Evolutionary conservation across 2,329 filamentous ascomycete species (phyloP).

Genomic region (Fusarium sororula): DNA sequence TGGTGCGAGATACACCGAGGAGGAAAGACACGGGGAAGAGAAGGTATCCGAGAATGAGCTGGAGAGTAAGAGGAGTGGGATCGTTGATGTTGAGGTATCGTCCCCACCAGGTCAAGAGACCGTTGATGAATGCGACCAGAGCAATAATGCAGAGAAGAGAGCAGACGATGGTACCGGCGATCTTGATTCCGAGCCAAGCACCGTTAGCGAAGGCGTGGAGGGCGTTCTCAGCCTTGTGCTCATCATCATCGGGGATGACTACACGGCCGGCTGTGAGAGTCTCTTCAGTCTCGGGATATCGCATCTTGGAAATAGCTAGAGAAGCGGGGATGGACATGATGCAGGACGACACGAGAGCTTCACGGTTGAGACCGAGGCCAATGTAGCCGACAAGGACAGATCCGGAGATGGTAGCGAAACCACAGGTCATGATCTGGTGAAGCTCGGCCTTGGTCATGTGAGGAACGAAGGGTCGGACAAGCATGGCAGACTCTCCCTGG

Average conservation of each 20-base stretch:
- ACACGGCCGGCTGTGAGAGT: constrained; percentile 84
- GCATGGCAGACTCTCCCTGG: constrained; percentile 92
- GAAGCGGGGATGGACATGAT: constrained; percentile 97
- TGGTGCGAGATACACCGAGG: constrained; percentile 74
- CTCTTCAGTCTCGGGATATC: constrained; percentile 88
- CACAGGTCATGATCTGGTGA: constrained; percentile 92
- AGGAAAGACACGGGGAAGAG: constrained; percentile 83
- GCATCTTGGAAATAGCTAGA: constrained; percentile 86
- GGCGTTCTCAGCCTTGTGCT: constrained; percentile 79
- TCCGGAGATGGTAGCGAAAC: constrained; percentile 91
- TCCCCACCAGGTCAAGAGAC: constrained; percentile 85
- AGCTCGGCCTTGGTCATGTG: constrained; percentile 88
- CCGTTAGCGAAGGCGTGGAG: constrained; percentile 88
- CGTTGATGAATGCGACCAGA: constrained; percentile 77
- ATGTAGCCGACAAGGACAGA: constrained; percentile 90
- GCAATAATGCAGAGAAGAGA: constrained; percentile 87
- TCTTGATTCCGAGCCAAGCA: constrained; percentile 86
- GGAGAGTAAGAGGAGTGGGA: constrained; percentile 70
- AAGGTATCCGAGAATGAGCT: constrained; percentile 80
- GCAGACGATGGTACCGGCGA: constrained; percentile 82
- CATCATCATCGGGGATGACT: constrained; percentile 81
- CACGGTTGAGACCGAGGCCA: constrained; percentile 80
- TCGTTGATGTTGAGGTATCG: constrained; percentile 77
- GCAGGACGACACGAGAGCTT: constrained; percentile 88
- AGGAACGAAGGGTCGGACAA: constrained; percentile 86